Conservation (phyloP, 2,329 filamentous ascomycete genomes). For the Parastagonospora nodorum region DNA sequence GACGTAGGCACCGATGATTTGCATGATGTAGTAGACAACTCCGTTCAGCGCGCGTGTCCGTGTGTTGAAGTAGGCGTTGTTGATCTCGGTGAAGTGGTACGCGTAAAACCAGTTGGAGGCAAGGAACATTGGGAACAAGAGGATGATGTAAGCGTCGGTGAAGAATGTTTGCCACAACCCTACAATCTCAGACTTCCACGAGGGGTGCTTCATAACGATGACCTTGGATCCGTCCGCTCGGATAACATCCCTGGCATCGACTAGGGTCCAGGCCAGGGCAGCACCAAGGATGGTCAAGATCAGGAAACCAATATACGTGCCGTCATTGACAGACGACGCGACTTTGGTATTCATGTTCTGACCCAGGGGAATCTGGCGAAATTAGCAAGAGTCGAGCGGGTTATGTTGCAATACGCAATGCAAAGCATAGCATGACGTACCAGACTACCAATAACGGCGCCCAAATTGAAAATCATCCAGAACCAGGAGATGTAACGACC, state of each 20-base stretch:
- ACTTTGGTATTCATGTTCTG: conserved; percentile 68
- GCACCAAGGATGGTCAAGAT: conserved; percentile 79
- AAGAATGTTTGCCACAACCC: conserved; percentile 76
- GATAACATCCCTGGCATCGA: conserved; percentile 72
- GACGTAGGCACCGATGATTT: conserved; percentile 75
- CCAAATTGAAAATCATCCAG: conserved; percentile 94
- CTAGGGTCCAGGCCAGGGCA: conserved; percentile 69
- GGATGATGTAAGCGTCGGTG: conserved; percentile 72
- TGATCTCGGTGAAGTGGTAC: conserved; percentile 78
- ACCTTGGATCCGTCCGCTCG: conserved; percentile 78
- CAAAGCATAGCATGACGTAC: conserved; percentile 50
- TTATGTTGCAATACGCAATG: conserved; percentile 39
- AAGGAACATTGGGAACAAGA: conserved; percentile 82
- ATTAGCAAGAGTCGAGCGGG: conserved; percentile 11
- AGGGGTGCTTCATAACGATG: conserved; percentile 89
- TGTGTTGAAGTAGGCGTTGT: conserved; percentile 71
- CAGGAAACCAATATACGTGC: conserved; percentile 88
- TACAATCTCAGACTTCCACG: conserved; percentile 77
- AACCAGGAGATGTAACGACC: conserved; percentile 89
- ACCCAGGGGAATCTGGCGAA: conserved; percentile 68
- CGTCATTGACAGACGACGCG: conserved; percentile 65
- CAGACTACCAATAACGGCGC: conserved; percentile 82
- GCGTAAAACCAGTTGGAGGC: conserved; percentile 81
- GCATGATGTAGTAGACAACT: conserved; percentile 77
- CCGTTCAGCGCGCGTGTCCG: conserved; percentile 78